Base-by-base conservation (phyloP, 495 filamentous ascomycete genomes). In the Penicillium coprophilum region DNA sequence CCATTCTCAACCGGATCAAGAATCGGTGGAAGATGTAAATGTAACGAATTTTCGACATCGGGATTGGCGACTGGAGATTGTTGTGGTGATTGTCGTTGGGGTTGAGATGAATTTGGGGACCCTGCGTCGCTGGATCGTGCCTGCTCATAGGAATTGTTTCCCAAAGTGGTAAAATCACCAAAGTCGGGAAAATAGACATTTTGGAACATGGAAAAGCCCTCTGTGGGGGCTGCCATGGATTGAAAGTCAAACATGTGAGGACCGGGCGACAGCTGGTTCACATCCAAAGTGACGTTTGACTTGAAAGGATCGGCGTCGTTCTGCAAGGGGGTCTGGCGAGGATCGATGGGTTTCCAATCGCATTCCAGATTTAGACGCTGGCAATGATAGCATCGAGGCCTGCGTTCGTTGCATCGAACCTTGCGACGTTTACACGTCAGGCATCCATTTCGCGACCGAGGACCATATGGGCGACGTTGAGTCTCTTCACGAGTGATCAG, bases 301-400 rank as follows among this genome's bases (percentile, higher is more conserved):
- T 24, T 24, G 40, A 44, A 23, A 12, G 40, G 20, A 44, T 24
- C 40, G 4, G 23, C 13, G 11, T 45, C 43, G 23, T 17, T 45
- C 21, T 45, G 23, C 43, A 31, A 60, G 41, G 40, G 47, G 28
- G 21, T 32, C 47, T 11, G 53, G 43, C 2, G 50, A 24, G 43
- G 23, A 21, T 45, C 23, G 12, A 5, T 45, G 15, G 15, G 12
- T 21, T 58, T 46, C 57, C 57, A 60, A 12, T 41, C 55, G 23
- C 57, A 60, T 9, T 56, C 52, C 30, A 60, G 38, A 4, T 46
- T 53, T 12, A 74, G 54, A 4, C 74, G 61, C 36, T 67, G 61
- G 57, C 73, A 74, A 55, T 75, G 71, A 11, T 58, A 60, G 28
- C 74, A 75, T 30, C 67, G 57, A n/a, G 73, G 72, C 32, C 62